These are phyloP conservation scores for Cardiosporidium cionae DNA, from an alignment of 169 alveolate species.

Conservation along the genomic window DNA sequence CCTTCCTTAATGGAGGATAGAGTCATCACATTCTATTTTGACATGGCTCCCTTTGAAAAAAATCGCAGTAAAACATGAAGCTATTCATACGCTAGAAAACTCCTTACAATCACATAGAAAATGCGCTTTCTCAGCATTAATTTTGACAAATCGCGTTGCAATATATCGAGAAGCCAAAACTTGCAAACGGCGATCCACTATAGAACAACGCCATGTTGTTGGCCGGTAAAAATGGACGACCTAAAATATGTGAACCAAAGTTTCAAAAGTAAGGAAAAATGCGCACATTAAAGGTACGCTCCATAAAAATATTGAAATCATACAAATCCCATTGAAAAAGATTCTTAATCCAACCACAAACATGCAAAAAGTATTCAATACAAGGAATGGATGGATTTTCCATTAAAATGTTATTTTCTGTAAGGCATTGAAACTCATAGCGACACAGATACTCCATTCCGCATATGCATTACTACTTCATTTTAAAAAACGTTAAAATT, in stretches of 20 bases:
- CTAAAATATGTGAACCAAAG: not conserved
- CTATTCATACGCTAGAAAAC: not conserved
- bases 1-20: too few species aligned
- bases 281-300: not conserved
- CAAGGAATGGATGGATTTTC: not conserved
- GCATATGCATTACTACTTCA: not conserved
- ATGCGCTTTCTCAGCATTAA: conserved; percentile 60
- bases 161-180: conserved; percentile 44
- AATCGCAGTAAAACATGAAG: too few species aligned
- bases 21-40: too few species aligned
- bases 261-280: not conserved
- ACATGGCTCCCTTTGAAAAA: too few species aligned
- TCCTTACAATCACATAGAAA: conserved; percentile 16
- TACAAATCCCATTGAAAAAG: not conserved
- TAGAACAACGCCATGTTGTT: conserved; percentile 55
- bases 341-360: not conserved
- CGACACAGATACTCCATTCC: not conserved
- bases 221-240: conserved; percentile 60
- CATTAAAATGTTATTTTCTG: not conserved
- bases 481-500: not conserved
- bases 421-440: not conserved
- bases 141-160: conserved; percentile 55
- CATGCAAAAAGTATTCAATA: not conserved
- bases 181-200: conserved; percentile 48
- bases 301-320: not conserved